phyloP scores from a whole-genome alignment of 805 yeast genomes.

The Pichia californica region DNA sequence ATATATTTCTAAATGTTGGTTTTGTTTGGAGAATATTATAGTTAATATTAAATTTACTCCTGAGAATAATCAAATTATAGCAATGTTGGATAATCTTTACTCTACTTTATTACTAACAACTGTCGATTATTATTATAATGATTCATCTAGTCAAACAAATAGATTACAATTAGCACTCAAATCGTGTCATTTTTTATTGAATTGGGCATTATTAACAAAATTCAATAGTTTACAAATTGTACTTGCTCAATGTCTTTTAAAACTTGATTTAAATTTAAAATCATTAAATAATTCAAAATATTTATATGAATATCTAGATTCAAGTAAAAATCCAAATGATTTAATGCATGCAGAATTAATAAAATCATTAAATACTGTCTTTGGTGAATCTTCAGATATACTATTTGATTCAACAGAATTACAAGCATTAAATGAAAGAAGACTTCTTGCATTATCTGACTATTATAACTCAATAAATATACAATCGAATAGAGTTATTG shows the following conservation, averaged over 20 bases:
- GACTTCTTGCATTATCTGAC: background rate
- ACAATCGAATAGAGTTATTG: no score
- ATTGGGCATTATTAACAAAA: conserved; percentile 23
- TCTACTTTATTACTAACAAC: conserved; percentile 22
- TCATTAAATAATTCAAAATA: conserved; percentile 14
- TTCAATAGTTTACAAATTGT: conserved; percentile 23
- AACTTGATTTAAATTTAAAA: conserved; percentile 15
- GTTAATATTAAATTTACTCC: conserved; percentile 20
- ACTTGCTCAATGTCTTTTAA: conserved; percentile 24
- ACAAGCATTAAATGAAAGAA: background rate
- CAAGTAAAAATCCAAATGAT: no score
- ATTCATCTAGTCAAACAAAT: conserved; percentile 13
- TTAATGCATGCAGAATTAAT: conserved; percentile 19
- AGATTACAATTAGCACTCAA: conserved; percentile 16
- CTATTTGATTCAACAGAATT: background rate
- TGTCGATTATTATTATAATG: conserved; percentile 16
- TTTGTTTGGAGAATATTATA: conserved; percentile 27
- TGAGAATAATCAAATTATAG: conserved; percentile 7
- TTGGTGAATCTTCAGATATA: background rate
- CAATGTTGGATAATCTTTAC: conserved; percentile 24
- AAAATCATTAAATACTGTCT: no score
- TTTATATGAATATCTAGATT: no score
- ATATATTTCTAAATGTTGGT: conserved; percentile 25
- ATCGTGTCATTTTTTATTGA: conserved; percentile 23
- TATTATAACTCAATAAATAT: no score